Evolutionary conservation across 2,329 filamentous ascomycete genomes (phyloP).

Genomic region (Lachnellula hyalina): DNA sequence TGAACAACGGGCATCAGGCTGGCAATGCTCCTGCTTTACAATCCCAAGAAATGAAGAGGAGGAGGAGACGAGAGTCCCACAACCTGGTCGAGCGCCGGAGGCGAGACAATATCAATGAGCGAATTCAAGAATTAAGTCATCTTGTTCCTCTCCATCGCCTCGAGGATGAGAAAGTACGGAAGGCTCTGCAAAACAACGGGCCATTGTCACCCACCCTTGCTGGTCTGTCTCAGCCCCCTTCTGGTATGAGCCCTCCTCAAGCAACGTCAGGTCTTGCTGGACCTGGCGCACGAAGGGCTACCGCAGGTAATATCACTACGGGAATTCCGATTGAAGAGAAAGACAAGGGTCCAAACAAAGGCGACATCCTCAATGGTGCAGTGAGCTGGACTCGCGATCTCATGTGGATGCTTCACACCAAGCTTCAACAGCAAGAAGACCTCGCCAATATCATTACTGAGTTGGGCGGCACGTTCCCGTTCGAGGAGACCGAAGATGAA

Average conservation of each 20-base stretch:
- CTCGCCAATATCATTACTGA: conserved; percentile 69
- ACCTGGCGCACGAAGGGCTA: conserved; percentile 74
- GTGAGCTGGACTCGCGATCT: conserved; percentile 96
- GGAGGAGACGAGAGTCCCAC: conserved; percentile 86
- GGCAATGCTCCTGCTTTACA: conserved; percentile 44
- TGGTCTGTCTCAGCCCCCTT: conserved; percentile 48
- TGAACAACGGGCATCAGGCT: conserved; percentile 42
- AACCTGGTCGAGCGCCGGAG: conserved; percentile 93
- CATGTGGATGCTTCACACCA: conserved; percentile 93
- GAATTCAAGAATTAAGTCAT: conserved; percentile 92
- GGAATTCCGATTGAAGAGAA: conserved; percentile 93
- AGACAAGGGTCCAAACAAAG: conserved; percentile 98
- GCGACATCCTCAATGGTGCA: conserved; percentile 93
- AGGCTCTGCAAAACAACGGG: conserved; percentile 88
- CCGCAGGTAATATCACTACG: conserved; percentile 78
- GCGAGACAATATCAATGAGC: conserved; percentile 97
- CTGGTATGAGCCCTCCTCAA: conserved; percentile 58
- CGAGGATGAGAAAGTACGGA: conserved; percentile 95
- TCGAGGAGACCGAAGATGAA: conserved; percentile 85
- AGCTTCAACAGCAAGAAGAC: conserved; percentile 84
- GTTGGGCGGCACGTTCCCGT: conserved; percentile 70
- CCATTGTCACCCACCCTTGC: conserved; percentile 79
- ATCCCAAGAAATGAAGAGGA: conserved; percentile 88
- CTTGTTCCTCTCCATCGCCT: conserved; percentile 87
- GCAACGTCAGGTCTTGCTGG: conserved; percentile 86